Evolutionary conservation across 345 rosid genomes (phyloP).

Genomic region (Heritiera littoralis): DNA sequence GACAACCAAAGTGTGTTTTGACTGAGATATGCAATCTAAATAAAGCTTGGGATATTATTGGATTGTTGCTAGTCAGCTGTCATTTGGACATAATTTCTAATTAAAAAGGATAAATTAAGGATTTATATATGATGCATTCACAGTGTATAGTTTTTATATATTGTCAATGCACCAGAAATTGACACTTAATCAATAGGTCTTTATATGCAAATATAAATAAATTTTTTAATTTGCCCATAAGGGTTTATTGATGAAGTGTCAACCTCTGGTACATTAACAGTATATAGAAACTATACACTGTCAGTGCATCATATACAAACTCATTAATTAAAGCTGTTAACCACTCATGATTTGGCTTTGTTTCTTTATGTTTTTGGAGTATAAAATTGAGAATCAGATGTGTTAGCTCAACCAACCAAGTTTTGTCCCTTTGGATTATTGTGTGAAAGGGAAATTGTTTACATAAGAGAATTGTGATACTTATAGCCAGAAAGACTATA

Average conservation of each 20-base stretch:
- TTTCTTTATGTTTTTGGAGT: neutral
- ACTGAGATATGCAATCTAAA: neutral
- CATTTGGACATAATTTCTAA: neutral
- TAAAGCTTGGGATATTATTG: neutral
- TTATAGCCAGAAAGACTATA: neutral
- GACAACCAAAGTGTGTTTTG: neutral
- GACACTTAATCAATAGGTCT: too few relatives aligned
- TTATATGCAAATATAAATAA: too few relatives aligned
- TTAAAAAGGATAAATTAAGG: neutral
- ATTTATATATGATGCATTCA: too few relatives aligned
- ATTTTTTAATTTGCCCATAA: too few relatives aligned
- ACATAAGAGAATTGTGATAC: neutral
- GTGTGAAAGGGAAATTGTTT: conserved; percentile 4
- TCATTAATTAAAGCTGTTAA: neutral
- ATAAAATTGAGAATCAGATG: neutral
- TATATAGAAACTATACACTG: too few relatives aligned
- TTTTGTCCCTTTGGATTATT: conserved; percentile 4
- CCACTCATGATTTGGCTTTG: neutral
- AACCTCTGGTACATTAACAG: too few relatives aligned
- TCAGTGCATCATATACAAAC: too few relatives aligned
- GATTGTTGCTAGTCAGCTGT: neutral
- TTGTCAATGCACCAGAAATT: too few relatives aligned
- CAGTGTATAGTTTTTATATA: too few relatives aligned
- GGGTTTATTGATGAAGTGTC: too few relatives aligned
- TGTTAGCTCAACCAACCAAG: neutral